Conservation (phyloP, 805 yeast genomes). For the Sungouiella thailandica region DNA sequence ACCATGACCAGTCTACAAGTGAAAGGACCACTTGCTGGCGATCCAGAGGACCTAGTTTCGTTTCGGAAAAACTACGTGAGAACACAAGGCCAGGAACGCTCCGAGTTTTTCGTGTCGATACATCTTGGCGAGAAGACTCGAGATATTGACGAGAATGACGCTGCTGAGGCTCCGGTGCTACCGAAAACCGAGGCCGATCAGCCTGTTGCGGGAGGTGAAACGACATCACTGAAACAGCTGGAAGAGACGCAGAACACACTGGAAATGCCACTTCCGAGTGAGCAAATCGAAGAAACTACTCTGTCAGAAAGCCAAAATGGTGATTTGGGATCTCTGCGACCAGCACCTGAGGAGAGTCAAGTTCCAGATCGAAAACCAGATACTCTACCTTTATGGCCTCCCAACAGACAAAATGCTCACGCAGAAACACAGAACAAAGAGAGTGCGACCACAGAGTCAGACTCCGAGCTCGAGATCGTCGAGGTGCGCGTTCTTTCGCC, state of each 20-base stretch:
- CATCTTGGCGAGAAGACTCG: slow-evolving; percentile 7
- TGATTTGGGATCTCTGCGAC: too few species aligned
- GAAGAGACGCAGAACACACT: too few species aligned
- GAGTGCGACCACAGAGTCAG: neutral
- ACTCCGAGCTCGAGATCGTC: slow-evolving; percentile 13
- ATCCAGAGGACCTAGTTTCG: slow-evolving; percentile 9
- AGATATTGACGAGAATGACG: too few species aligned
- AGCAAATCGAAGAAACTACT: too few species aligned
- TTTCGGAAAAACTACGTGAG: slow-evolving; percentile 7
- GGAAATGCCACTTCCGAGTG: too few species aligned
- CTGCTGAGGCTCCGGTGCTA: neutral
- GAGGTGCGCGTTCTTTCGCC: slow-evolving; percentile 11
- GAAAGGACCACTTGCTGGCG: slow-evolving; percentile 10
- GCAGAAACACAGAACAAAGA: neutral
- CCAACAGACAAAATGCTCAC: too few species aligned
- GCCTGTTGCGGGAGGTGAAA: neutral
- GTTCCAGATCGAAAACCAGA: too few species aligned
- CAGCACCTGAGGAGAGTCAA: neutral
- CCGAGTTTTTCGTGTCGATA: slow-evolving; percentile 9
- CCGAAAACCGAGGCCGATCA: neutral
- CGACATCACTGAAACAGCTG: too few species aligned
- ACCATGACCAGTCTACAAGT: slow-evolving; percentile 5
- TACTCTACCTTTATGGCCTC: too few species aligned
- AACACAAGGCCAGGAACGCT: slow-evolving; percentile 2
- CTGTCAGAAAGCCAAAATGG: too few species aligned